Conservation (phyloP, 2,329 filamentous ascomycete species). For the Seiridium cupressi region DNA sequence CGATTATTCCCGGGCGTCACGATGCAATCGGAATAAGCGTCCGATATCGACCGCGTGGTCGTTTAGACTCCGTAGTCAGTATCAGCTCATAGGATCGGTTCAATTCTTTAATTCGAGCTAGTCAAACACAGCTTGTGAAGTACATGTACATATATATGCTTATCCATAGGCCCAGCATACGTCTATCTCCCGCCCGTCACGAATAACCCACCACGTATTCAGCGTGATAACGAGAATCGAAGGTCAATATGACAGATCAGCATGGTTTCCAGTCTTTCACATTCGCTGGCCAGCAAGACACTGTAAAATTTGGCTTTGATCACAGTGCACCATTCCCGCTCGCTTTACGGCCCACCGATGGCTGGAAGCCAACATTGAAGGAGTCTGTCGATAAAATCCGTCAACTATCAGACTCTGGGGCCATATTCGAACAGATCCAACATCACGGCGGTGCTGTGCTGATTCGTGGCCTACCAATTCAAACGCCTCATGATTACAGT, state of each 20-base stretch:
- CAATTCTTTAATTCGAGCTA: too few relatives aligned
- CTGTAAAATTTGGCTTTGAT: slow-evolving; percentile 15
- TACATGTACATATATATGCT: too few relatives aligned
- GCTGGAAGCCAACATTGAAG: slow-evolving; percentile 9
- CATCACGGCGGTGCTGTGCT: slow-evolving; percentile 31
- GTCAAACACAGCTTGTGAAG: too few relatives aligned
- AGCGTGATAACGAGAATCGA: too few relatives aligned
- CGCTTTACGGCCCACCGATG: slow-evolving; percentile 13
- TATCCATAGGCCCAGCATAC: too few relatives aligned
- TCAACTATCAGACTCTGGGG: slow-evolving; percentile 20
- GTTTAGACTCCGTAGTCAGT: too few relatives aligned
- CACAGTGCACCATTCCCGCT: slow-evolving; percentile 21
- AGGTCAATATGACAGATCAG: not conserved
- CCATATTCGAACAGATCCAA: slow-evolving; percentile 20
- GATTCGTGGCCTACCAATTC: slow-evolving; percentile 30
- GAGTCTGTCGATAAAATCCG: slow-evolving; percentile 14
- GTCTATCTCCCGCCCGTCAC: too few relatives aligned
- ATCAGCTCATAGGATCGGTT: too few relatives aligned
- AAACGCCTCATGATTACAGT: slow-evolving; percentile 30
- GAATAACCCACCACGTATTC: too few relatives aligned
- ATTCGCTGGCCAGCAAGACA: slow-evolving; percentile 22
- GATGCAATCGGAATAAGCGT: too few relatives aligned
- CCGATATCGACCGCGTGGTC: too few relatives aligned
- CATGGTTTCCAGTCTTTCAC: slow-evolving; percentile 14
- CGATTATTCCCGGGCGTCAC: not conserved